These are phyloP conservation scores for Morella rubra DNA, from an alignment of 306 rosid genomes.

Conservation along the genomic window DNA sequence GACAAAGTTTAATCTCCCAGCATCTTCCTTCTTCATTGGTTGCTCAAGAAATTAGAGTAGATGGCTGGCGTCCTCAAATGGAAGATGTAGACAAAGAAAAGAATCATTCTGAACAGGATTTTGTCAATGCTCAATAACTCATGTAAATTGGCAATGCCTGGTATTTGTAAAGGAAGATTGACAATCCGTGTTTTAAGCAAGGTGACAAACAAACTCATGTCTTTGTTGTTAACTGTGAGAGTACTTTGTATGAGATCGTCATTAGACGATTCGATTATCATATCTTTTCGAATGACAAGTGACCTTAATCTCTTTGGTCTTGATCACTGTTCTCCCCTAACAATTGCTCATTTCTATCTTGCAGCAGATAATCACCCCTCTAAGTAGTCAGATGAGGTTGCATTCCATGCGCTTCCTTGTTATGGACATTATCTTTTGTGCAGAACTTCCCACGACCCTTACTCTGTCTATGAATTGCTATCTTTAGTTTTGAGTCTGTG, in stretches of 20 bases:
- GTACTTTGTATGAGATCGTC: slow-evolving; percentile 25
- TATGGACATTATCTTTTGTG: neutral
- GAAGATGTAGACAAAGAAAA: slow-evolving; percentile 40
- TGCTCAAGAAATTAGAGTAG: slow-evolving; percentile 43
- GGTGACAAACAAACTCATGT: slow-evolving; percentile 34
- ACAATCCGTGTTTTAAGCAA: slow-evolving; percentile 37
- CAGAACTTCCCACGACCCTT: neutral
- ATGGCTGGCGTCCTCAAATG: slow-evolving; percentile 51
- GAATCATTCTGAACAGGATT: slow-evolving; percentile 39
- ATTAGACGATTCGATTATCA: slow-evolving; percentile 27
- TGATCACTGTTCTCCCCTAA: neutral
- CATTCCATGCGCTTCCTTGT: neutral
- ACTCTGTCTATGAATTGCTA: no score
- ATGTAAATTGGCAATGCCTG: slow-evolving; percentile 68
- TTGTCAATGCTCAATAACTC: slow-evolving; percentile 52
- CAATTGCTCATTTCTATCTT: neutral
- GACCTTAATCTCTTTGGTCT: neutral
- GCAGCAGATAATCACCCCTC: neutral
- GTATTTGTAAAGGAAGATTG: slow-evolving; percentile 71
- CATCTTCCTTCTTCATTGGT: slow-evolving; percentile 35
- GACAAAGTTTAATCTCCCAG: slow-evolving; percentile 68
- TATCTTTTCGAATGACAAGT: slow-evolving; percentile 20
- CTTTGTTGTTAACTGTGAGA: slow-evolving; percentile 34
- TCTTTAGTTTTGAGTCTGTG: no score
- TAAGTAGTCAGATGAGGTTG: neutral